Evolutionary conservation across 805 yeast species (phyloP), one percentile per base, ranked within the genome.

Genomic region (Jamesozyma gamospora): DNA sequence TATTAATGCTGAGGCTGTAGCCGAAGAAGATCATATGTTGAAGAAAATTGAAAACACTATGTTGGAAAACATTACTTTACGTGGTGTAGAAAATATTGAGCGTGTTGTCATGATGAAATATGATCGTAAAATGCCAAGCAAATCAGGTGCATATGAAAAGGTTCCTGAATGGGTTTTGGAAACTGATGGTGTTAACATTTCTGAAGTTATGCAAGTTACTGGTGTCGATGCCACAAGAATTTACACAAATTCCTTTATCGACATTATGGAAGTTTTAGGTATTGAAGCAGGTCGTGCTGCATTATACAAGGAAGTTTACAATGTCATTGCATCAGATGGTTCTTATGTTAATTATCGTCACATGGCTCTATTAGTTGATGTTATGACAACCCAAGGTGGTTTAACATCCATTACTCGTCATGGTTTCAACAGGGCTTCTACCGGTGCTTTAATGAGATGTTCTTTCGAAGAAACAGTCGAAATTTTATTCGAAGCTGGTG

Each of bases 381-480:
- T 88, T 29, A 92, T 92, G 99, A 92, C 99, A 2, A 84, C 95
- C 30, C 81, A 95, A 58, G 99, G 99, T 56, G 95, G 90, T 59
- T 72, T 92, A 64, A 90, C 94, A 84, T 97, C 99, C 31, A 88
- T 92, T 55, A 90, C 97, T 33, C 94, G 99, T 75, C 98, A 92
- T 60, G 99, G 99, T 75, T 90, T 92, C 66, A 92, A 92, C 66
- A 81, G 99, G 67, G 83, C 95, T 29, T 96, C 92, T 50, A 92
- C 99, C 25, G 99, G 99, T 66, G 98, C 98, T 2, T 73, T 92
- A 58, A 92, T 92, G 99, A 79, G 99, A 66, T 92, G 96, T 70
- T 90, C 98, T 32, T 92, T 92, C 70, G 99, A 92, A 67, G 99
- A 92, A 65, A 92, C 99, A 7, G 99, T 92, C 32, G 99, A 92